phyloP scores from a whole-genome alignment of 108 stramenopile genomes.

The Conticribra weissflogii region DNA sequence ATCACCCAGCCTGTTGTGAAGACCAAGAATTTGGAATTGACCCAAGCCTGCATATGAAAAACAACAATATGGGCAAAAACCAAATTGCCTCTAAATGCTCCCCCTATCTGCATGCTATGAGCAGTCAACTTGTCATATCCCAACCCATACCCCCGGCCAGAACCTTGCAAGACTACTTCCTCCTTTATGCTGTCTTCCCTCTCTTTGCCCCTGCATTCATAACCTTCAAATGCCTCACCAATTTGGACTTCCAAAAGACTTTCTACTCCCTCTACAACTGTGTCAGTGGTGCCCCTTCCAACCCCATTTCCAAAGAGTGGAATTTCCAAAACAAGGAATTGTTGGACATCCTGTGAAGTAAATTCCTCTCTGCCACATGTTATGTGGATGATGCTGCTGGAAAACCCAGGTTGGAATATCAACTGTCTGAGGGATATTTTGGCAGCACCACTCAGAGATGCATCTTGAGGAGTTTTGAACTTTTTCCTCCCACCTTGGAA shows the following conservation, averaged over 20 bases:
- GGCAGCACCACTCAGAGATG: constrained; percentile 48
- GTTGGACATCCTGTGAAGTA: constrained; percentile 20
- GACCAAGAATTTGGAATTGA: no score
- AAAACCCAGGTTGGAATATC: constrained; percentile 44
- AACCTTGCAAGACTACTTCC: constrained; percentile 7
- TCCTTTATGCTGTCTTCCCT: constrained; percentile 36
- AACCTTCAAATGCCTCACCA: constrained; percentile 29
- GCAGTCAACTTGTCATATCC: constrained; percentile 21
- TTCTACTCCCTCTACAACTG: constrained; percentile 10
- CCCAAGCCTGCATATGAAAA: no score
- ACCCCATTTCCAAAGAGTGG: constrained; percentile 15
- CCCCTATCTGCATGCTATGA: no score
- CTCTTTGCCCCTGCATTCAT: constrained; percentile 22
- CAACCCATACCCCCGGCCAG: not conserved
- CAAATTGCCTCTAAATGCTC: no score
- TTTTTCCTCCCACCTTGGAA: no score
- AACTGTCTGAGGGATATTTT: constrained; percentile 43
- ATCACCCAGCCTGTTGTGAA: no score
- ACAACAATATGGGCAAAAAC: no score
- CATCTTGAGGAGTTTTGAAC: constrained; percentile 34
- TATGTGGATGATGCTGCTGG: constrained; percentile 20
- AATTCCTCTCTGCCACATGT: constrained; percentile 19
- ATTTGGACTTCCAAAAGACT: constrained; percentile 19
- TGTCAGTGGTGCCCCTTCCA: constrained; percentile 11
- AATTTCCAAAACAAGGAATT: constrained; percentile 29